phyloP scores from a whole-genome alignment of 768 basidiomycete species.

The Gymnopilus junonius region DNA sequence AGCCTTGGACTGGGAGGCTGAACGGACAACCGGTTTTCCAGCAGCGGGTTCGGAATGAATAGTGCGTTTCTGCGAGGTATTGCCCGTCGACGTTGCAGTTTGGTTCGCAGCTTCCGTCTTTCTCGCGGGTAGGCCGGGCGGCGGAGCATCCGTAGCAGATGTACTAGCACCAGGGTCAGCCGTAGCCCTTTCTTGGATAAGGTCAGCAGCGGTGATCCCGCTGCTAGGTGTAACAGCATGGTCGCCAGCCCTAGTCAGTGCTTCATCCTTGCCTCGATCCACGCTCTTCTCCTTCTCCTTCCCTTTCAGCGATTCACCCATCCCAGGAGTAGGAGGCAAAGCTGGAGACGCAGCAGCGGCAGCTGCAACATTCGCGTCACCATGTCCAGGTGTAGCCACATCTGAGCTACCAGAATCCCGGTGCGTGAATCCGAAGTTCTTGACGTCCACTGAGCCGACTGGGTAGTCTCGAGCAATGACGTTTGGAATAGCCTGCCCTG shows the following conservation, averaged over 20 bases:
- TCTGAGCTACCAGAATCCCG: background rate
- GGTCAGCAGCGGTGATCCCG: background rate
- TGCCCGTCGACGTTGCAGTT: background rate
- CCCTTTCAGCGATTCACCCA: background rate
- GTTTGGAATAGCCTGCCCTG: background rate
- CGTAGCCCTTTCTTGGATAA: background rate
- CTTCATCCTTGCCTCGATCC: background rate
- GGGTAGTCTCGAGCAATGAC: background rate
- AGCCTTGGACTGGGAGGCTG: background rate
- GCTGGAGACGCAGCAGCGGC: background rate
- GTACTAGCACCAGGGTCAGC: background rate
- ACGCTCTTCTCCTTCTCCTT: background rate
- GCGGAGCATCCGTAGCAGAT: background rate
- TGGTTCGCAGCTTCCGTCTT: background rate
- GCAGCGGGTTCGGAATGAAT: background rate
- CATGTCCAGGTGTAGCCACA: constrained; percentile 7
- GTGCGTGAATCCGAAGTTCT: background rate
- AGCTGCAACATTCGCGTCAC: background rate
- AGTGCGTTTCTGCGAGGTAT: background rate
- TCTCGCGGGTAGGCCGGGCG: background rate
- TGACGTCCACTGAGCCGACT: background rate
- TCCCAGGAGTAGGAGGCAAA: background rate
- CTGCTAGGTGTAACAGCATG: background rate
- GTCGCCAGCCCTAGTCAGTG: background rate
- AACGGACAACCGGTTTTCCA: background rate